Base-by-base conservation (phyloP, 2,329 filamentous ascomycete species). In the Alternaria solani region DNA sequence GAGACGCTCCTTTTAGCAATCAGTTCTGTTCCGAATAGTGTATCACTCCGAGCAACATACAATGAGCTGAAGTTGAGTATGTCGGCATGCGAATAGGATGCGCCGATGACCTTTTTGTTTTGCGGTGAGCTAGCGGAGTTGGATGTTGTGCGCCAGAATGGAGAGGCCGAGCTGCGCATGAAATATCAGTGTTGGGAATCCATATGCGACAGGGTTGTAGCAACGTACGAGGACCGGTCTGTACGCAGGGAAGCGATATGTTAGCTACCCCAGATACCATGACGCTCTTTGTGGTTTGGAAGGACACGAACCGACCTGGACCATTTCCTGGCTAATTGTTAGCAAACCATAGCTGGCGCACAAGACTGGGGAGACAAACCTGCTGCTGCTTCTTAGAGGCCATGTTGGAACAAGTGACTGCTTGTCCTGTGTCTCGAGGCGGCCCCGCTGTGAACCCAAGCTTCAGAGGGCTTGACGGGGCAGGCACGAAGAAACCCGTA, bases 11-110 rank as follows among this genome's bases (percentile, higher is more conserved):
- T 91, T 66, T 38, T 9, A 7, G 12, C 9, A 32, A 52, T 78
- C 55, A 72, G 65, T 55, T 53, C 5, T 16, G 12, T 20, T 14
- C 14, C 20, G 20, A 23, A 3, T 7, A 36, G 7, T 38, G 16
- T 14, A 49, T 20, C 12, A 12, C 25, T 11, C 5, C 7, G 34
- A 30, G 16, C 26, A 86, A 23, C 64, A 67, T 86, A 95, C 92
- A 94, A 72, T 28, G 89, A 87, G 74, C 93, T 92, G 74, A 94
- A 91, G 79, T 94, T 96, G 71, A 97, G 85, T 75, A 97, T 92
- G 81, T 98, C 94, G 28, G 94, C 92, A 80, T 99, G 95, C 14
- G 95, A 98, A 78, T 99, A 99, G 46, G 94, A 91, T 57, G 95
- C 95, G 69, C 95, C 95, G 61, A 98, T 91, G 36, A 99, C 91